Percentiles rank a stretch among this genome's conserved stretches.
These are phyloP conservation scores for Geranium incanum DNA, from an alignment of 441 rosid species.

Conservation along the genomic window DNA sequence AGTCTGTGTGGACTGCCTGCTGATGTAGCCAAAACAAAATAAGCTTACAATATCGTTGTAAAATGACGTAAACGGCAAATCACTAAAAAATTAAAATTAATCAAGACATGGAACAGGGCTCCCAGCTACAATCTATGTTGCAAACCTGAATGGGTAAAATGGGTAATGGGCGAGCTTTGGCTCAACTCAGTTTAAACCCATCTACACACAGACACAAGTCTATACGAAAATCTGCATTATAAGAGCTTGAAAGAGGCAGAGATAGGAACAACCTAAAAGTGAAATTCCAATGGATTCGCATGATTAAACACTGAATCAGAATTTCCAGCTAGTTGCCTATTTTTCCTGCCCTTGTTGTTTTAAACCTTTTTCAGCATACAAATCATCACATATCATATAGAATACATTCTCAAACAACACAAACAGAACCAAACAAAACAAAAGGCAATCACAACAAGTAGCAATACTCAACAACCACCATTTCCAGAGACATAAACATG, in stretches of 20 bases:
- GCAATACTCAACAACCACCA: neutral
- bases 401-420: neutral
- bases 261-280: neutral
- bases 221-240: neutral
- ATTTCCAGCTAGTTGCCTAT: neutral
- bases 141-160: neutral
- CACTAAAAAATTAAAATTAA: neutral
- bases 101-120: neutral
- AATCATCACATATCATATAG: neutral
- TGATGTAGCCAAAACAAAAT: slow-evolving; percentile 23
- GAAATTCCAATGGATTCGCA: neutral
- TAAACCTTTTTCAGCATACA: neutral
- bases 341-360: neutral
- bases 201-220: neutral
- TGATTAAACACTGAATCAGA: neutral
- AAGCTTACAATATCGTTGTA: neutral
- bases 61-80: neutral
- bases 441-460: no score
- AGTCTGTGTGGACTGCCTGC: slow-evolving; percentile 30
- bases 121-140: neutral
- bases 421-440: neutral
- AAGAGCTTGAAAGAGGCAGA: neutral
- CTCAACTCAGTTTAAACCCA: neutral
- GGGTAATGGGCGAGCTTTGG: neutral
- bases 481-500: neutral